Evolutionary conservation across 306 rosid genomes (phyloP).

Genomic region (Dryas octopetala): DNA sequence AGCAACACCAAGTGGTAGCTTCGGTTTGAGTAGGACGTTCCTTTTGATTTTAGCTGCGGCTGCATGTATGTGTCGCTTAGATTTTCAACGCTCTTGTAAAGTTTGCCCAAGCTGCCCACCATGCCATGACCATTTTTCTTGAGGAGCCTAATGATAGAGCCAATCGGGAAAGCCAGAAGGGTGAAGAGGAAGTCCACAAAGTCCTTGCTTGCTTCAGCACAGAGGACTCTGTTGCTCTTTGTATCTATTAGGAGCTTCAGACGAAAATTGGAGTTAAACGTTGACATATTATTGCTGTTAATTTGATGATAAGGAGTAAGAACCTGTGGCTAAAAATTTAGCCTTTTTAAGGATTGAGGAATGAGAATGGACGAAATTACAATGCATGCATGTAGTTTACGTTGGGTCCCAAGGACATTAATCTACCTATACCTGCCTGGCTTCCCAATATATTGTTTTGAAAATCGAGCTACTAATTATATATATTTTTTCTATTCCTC

Average conservation of each 20-base stretch:
- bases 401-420: no score
- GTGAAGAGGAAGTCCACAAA: conserved; percentile 27
- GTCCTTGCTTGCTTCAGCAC: conserved; percentile 27
- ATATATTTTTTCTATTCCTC: no score
- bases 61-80: conserved; percentile 4
- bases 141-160: conserved; percentile 10
- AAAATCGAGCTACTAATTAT: no score
- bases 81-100: conserved; percentile 23
- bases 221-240: conserved; percentile 15
- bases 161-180: conserved; percentile 34
- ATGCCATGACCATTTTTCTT: neutral
- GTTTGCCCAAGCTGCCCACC: conserved; percentile 14
- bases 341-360: no score
- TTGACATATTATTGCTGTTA: no score
- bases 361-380: no score
- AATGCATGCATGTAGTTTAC: no score
- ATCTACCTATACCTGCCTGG: no score
- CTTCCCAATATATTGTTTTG: no score
- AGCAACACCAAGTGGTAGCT: neutral
- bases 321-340: neutral
- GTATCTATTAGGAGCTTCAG: conserved; percentile 15
- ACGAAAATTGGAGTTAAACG: neutral
- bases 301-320: no score
- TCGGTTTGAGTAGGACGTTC: conserved; percentile 10
- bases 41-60: neutral